Conservation (phyloP, 2,329 filamentous ascomycete species). For the Onygenales sp. region DNA sequence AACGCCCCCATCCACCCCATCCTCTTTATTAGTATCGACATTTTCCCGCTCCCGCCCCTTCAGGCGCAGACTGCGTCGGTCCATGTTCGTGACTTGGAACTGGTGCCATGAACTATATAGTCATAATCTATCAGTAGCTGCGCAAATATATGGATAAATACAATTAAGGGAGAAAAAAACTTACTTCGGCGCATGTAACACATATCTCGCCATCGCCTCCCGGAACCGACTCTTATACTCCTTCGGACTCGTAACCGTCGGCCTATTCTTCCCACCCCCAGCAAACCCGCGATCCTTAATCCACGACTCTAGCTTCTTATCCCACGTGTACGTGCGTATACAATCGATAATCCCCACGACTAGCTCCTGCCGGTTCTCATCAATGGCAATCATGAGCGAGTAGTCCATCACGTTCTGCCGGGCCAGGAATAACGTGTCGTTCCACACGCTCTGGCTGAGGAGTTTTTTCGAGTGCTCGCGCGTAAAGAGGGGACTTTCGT, state of each 20-base stretch:
- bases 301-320: constrained; percentile 99
- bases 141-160: background rate
- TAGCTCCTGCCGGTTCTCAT: constrained; percentile 79
- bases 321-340: constrained; percentile 97
- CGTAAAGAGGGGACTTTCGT: constrained; percentile 89
- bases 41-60: constrained; percentile 5
- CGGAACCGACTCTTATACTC: constrained; percentile 95
- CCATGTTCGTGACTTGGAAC: constrained; percentile 7
- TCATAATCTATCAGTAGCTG: background rate
- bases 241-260: constrained; percentile 92
- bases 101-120: constrained; percentile 12
- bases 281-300: constrained; percentile 93
- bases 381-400: constrained; percentile 94
- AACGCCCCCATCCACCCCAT: background rate
- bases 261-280: constrained; percentile 67
- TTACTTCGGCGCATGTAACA: constrained; percentile 42
- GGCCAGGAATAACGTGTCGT: constrained; percentile 90
- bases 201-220: constrained; percentile 88
- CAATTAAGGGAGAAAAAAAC: constrained; percentile 8
- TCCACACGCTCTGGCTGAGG: constrained; percentile 85
- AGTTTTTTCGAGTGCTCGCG: constrained; percentile 94
- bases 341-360: constrained; percentile 98
- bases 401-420: constrained; percentile 99
- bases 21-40: background rate
- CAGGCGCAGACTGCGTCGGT: constrained; percentile 1